Conservation (phyloP, 306 rosid species). For the Lathyrus oleraceus region DNA sequence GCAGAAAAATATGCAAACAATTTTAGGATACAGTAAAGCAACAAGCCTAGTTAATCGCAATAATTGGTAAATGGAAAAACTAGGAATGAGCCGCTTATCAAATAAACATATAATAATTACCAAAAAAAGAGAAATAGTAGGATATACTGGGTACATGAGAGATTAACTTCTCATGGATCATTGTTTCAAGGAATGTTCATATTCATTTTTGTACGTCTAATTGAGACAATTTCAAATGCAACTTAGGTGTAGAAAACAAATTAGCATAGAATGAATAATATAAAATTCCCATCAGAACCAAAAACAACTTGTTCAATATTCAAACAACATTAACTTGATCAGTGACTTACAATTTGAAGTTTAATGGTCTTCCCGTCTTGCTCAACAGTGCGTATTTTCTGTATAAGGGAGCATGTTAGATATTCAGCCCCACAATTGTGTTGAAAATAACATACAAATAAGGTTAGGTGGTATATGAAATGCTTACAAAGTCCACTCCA, state of each 20-base stretch:
- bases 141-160: background rate
- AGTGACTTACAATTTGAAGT: conserved; percentile 78
- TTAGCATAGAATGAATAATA: background rate
- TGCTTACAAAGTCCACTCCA: conserved; percentile 97
- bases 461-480: conserved; percentile 13
- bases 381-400: conserved; percentile 98
- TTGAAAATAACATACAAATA: background rate
- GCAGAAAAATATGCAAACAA: conserved; percentile 36
- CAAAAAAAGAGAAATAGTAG: background rate
- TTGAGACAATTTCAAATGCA: conserved; percentile 11
- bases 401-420: conserved; percentile 23
- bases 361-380: conserved; percentile 93
- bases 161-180: background rate
- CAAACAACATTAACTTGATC: conserved; percentile 13
- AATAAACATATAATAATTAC: conserved; percentile 1
- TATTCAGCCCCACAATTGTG: conserved; percentile 27
- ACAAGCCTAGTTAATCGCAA: conserved; percentile 10
- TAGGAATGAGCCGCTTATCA: background rate
- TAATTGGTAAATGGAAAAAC: conserved; percentile 22
- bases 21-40: conserved; percentile 17
- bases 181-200: conserved; percentile 6
- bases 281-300: conserved; percentile 20
- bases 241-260: conserved; percentile 24
- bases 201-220: background rate
- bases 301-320: conserved; percentile 19